These are phyloP conservation scores for Extremus antarcticus DNA, from an alignment of 495 filamentous ascomycete genomes.

Conservation along the genomic window DNA sequence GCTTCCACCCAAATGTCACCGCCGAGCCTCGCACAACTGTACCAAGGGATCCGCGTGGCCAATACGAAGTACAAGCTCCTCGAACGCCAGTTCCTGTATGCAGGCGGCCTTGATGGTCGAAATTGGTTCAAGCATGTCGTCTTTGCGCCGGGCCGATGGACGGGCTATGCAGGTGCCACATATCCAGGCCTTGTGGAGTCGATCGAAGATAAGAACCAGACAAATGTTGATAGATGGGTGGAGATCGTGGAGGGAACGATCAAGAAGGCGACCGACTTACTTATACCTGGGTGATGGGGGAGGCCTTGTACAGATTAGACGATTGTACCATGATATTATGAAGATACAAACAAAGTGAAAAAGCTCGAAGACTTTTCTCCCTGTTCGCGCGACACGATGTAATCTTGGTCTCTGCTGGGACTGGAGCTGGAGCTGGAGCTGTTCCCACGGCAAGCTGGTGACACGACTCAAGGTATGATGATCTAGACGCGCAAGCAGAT, in stretches of 20 bases:
- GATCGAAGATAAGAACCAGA: conserved; percentile 41
- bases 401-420: no score
- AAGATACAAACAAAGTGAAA: no score
- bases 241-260: conserved; percentile 25
- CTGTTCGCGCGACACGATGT: no score
- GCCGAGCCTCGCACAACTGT: conserved; percentile 32
- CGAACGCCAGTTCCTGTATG: conserved; percentile 51
- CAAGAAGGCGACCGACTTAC: conserved; percentile 1
- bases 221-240: conserved; percentile 26
- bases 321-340: no score
- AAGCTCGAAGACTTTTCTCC: no score
- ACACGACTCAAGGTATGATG: no score
- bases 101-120: conserved; percentile 46
- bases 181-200: conserved; percentile 54
- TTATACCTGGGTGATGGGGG: neutral
- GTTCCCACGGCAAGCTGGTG: no score
- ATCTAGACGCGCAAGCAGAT: neutral
- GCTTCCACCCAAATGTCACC: neutral
- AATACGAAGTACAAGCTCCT: conserved; percentile 54
- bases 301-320: no score
- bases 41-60: conserved; percentile 39
- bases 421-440: no score
- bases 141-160: conserved; percentile 72
- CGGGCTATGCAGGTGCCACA: conserved; percentile 70
- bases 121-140: conserved; percentile 61